Conservation (phyloP, 768 basidiomycete species). For the Tricholoma flavovirens region DNA sequence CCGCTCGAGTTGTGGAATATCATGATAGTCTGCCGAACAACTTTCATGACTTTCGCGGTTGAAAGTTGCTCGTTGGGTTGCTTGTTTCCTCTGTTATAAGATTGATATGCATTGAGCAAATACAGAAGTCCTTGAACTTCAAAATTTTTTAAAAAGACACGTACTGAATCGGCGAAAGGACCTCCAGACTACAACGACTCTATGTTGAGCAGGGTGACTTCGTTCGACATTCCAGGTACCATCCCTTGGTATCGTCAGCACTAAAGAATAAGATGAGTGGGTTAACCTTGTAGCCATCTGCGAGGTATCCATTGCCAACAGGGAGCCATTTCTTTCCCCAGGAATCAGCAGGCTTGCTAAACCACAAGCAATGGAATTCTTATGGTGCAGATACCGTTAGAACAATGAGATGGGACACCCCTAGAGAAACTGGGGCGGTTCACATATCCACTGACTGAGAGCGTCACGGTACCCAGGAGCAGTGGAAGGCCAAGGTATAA, state of each 20-base stretch:
- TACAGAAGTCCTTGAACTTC: too few species aligned
- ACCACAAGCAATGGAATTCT: conserved; percentile 75
- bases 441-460: too few species aligned
- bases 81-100: conserved; percentile 70
- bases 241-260: conserved; percentile 40
- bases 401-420: conserved; percentile 16
- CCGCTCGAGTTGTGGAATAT: conserved; percentile 57
- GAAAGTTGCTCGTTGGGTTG: conserved; percentile 35
- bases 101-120: conserved; percentile 30
- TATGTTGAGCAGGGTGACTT: conserved; percentile 64
- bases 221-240: conserved; percentile 54
- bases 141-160: too few species aligned
- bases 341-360: conserved; percentile 40
- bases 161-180: conserved; percentile 59
- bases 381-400: conserved; percentile 24
- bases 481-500: too few species aligned
- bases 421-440: too few species aligned
- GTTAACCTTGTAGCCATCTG: too few species aligned
- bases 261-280: background rate
- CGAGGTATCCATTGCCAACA: conserved; percentile 54
- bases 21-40: conserved; percentile 46
- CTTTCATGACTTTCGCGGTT: conserved; percentile 45
- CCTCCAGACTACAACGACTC: conserved; percentile 76
- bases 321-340: conserved; percentile 65
- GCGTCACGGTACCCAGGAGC: too few species aligned